A percentile compares a stretch with the other conserved stretches of the same genome.
Conservation (phyloP, 352 stramenopile genomes). For the Phytopythium kandeliae region DNA sequence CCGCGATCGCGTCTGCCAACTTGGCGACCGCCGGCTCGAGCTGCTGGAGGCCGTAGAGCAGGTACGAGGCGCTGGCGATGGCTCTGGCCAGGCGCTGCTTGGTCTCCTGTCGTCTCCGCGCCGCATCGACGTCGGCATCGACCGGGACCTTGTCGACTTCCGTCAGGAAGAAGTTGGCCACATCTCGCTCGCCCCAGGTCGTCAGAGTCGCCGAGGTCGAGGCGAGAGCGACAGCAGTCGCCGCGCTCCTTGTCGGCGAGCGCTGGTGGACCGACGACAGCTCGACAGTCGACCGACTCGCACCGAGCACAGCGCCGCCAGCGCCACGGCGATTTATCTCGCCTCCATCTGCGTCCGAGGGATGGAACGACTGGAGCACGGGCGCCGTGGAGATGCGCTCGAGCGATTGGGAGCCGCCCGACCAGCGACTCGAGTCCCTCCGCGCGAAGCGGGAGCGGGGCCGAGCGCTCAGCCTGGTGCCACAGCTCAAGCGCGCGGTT, state of each 20-base stretch:
- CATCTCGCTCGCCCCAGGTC: conserved; percentile 27
- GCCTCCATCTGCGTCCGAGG: neutral
- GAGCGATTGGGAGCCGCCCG: conserved; percentile 18
- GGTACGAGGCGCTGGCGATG: conserved; percentile 38
- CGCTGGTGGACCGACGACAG: neutral
- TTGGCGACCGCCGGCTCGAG: conserved; percentile 24
- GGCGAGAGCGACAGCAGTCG: neutral
- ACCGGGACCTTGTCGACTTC: conserved; percentile 39
- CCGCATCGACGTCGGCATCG: conserved; percentile 9
- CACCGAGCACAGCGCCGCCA: neutral
- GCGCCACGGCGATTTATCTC: neutral
- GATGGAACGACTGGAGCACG: conserved; percentile 4
- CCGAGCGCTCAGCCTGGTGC: conserved; percentile 26
- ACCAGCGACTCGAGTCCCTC: conserved; percentile 25
- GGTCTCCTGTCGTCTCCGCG: conserved; percentile 13
- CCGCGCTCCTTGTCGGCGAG: no score
- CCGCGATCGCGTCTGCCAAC: conserved; percentile 32
- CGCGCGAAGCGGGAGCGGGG: conserved; percentile 52
- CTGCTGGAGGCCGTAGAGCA: conserved; percentile 42
- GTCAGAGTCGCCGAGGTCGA: neutral
- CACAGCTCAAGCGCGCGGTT: neutral
- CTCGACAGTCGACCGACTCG: neutral
- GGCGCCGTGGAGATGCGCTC: conserved; percentile 29
- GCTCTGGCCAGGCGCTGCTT: conserved; percentile 21
- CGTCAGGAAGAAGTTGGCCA: conserved; percentile 69